A percentile compares a stretch with the other conserved stretches of the same genome.
These are phyloP conservation scores for Fusarium goolgardi DNA, from an alignment of 2,329 filamentous ascomycete species.

Conservation along the genomic window DNA sequence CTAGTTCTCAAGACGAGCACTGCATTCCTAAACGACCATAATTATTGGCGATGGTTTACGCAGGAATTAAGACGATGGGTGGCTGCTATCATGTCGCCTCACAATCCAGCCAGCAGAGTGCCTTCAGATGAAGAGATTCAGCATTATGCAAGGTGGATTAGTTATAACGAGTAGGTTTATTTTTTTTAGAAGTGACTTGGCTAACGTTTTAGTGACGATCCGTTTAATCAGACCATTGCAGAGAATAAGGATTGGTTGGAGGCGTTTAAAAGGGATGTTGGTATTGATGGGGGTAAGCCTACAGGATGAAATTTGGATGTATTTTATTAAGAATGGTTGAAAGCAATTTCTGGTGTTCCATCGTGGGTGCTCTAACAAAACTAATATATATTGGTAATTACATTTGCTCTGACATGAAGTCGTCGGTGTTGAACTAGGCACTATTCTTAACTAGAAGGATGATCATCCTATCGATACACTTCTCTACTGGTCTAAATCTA, in stretches of 20 bases:
- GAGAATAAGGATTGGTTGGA: conserved; percentile 44
- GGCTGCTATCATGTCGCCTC: conserved; percentile 42
- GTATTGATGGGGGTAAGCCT: conserved; percentile 21
- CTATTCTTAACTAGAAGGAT: too few species aligned
- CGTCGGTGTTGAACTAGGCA: too few species aligned
- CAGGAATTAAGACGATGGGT: conserved; percentile 44
- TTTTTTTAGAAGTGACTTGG: rapidly evolving
- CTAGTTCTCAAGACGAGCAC: conserved; percentile 34
- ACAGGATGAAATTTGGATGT: background rate
- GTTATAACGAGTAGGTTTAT: conserved; percentile 43
- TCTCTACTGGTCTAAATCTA: too few species aligned
- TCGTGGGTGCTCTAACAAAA: background rate
- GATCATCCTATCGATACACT: too few species aligned
- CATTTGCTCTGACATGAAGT: too few species aligned
- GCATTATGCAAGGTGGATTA: conserved; percentile 46
- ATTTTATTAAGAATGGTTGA: background rate
- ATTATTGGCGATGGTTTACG: conserved; percentile 42
- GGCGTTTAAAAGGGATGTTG: conserved; percentile 43
- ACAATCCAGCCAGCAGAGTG: conserved; percentile 41
- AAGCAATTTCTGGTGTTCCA: background rate
- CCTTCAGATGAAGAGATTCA: conserved; percentile 45
- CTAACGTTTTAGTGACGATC: conserved; percentile 42
- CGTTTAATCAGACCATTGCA: conserved; percentile 44
- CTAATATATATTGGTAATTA: too few species aligned
- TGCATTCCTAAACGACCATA: conserved; percentile 43